Evolutionary conservation across 192 early-diverging fungal genomes (phyloP).

Genomic region (Funneliformis mosseae): DNA sequence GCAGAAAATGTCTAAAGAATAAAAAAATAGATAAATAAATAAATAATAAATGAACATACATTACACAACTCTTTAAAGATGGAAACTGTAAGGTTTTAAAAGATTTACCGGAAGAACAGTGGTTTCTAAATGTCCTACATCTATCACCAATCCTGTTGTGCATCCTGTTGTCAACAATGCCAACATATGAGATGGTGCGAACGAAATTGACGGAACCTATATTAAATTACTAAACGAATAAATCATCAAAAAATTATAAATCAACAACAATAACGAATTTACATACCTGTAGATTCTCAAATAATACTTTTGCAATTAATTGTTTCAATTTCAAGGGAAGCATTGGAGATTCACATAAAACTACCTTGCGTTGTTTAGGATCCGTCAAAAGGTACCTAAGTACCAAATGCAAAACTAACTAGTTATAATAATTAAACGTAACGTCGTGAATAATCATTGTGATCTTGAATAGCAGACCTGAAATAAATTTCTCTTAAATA

Average conservation of each 20-base stretch:
- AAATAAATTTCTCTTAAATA: slow-evolving; percentile 38
- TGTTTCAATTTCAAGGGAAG: slow-evolving; percentile 68
- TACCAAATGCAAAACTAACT: neutral
- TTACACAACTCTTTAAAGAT: neutral
- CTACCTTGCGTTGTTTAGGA: slow-evolving; percentile 81
- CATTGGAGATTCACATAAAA: slow-evolving; percentile 76
- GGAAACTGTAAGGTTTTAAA: neutral
- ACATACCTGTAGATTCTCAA: slow-evolving; percentile 72
- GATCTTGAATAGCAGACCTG: neutral
- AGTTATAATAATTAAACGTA: neutral
- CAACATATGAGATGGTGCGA: slow-evolving; percentile 70
- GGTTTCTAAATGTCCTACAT: slow-evolving; percentile 79
- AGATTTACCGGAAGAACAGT: slow-evolving; percentile 76
- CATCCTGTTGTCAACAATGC: slow-evolving; percentile 77
- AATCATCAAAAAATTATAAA: neutral
- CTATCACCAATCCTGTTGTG: slow-evolving; percentile 81
- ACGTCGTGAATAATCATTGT: neutral
- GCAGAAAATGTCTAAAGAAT: slow-evolving; percentile 64
- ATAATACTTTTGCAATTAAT: slow-evolving; percentile 70
- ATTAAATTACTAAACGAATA: neutral
- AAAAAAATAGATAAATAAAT: neutral
- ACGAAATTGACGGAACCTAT: slow-evolving; percentile 77
- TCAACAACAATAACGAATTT: neutral
- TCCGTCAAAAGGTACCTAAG: slow-evolving; percentile 73
- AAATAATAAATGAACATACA: neutral